A percentile compares a stretch with the other conserved stretches of the same genome.
phyloP scores from a whole-genome alignment of 805 yeast genomes.

The Starmera pachycereana region DNA sequence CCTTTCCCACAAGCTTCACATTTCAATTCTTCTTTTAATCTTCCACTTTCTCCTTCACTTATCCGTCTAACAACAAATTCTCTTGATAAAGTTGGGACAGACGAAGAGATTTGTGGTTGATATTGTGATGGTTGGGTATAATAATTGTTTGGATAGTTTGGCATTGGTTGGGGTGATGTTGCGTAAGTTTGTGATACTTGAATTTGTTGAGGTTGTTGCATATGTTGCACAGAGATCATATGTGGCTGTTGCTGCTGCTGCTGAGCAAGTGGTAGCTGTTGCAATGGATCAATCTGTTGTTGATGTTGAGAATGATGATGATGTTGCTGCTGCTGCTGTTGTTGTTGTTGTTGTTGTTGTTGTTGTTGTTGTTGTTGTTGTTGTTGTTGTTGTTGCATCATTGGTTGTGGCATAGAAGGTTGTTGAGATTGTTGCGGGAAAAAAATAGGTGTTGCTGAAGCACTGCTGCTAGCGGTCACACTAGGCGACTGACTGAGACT shows the following conservation, averaged over 20 bases:
- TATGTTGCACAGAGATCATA: constrained; percentile 2
- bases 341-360: not conserved
- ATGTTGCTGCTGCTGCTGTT: constrained; percentile 5
- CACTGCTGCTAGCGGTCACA: too few species aligned
- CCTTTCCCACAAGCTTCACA: constrained; percentile 93
- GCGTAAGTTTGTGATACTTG: constrained; percentile 4
- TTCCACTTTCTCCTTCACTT: constrained; percentile 78
- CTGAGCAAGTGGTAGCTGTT: constrained; percentile 5
- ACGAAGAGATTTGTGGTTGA: constrained; percentile 13
- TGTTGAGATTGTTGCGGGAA: not conserved
- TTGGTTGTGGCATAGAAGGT: not conserved
- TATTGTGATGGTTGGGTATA: not conserved
- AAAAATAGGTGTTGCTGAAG: too few species aligned
- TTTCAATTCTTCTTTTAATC: constrained; percentile 72
- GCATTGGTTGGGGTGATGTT: not conserved
- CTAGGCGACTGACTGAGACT: too few species aligned
- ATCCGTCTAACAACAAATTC: constrained; percentile 77
- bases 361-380: constrained; percentile 5
- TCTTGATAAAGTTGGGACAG: constrained; percentile 37
- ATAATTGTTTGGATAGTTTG: constrained; percentile 6
- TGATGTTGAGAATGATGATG: constrained; percentile 9
- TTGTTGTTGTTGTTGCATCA: too few species aligned
- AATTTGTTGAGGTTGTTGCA: constrained; percentile 2
- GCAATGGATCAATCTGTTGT: constrained; percentile 11
- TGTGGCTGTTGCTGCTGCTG: constrained; percentile 6